Percentiles rank a stretch among this genome's conserved stretches.
These are phyloP conservation scores for Suhomyces canberraensis DNA, from an alignment of 805 yeast species.

Conservation along the genomic window DNA sequence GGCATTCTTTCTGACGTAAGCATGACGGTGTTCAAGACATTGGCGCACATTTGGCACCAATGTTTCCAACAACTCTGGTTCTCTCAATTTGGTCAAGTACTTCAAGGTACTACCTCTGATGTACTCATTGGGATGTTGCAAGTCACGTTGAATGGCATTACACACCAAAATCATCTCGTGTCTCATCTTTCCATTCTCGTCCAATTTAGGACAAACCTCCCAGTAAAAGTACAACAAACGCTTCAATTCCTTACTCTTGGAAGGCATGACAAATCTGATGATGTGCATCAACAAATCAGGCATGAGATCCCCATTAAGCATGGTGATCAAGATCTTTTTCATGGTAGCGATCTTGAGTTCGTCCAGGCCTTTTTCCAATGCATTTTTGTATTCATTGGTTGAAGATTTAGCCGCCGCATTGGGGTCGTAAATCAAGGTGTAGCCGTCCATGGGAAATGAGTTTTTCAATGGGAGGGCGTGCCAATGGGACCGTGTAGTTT, in stretches of 20 bases:
- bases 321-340: slow-evolving; percentile 80
- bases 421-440: slow-evolving; percentile 80
- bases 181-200: slow-evolving; percentile 83
- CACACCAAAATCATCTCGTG: slow-evolving; percentile 99
- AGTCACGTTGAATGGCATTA: slow-evolving; percentile 94
- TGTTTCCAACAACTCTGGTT: slow-evolving; percentile 92
- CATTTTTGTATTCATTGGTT: slow-evolving; percentile 67
- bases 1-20: slow-evolving; percentile 96
- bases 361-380: slow-evolving; percentile 86
- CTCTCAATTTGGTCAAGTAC: slow-evolving; percentile 84
- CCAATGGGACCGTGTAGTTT: too few species aligned
- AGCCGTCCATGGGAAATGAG: slow-evolving; percentile 49
- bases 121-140: slow-evolving; percentile 97
- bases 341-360: slow-evolving; percentile 84
- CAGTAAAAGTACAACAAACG: slow-evolving; percentile 91
- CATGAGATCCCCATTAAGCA: slow-evolving; percentile 90
- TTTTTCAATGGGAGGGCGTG: neutral
- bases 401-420: slow-evolving; percentile 60
- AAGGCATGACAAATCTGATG: slow-evolving; percentile 96
- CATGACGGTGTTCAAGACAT: slow-evolving; percentile 94
- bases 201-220: slow-evolving; percentile 95
- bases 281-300: slow-evolving; percentile 94
- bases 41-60: slow-evolving; percentile 88
- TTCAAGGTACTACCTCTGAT: slow-evolving; percentile 94
- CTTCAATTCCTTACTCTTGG: slow-evolving; percentile 84